Conservation (phyloP, 202 grass and related monocot species). For the Zoysia matrella region DNA sequence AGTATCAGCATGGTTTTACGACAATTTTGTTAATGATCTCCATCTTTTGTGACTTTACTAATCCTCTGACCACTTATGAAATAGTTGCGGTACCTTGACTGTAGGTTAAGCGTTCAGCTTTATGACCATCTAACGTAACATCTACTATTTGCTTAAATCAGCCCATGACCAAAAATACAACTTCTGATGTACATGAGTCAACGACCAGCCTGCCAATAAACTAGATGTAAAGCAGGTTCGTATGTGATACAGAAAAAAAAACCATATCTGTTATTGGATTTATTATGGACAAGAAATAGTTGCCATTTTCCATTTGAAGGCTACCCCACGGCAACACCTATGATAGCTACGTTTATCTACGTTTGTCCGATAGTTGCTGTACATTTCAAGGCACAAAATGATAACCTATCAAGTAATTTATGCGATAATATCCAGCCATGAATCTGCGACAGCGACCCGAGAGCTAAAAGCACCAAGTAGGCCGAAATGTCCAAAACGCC, state of each 20-base stretch:
- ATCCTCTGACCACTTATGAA: neutral
- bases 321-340: slow-evolving; percentile 3
- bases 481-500: slow-evolving; percentile 37
- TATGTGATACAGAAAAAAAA: neutral
- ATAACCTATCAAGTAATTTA: slow-evolving; percentile 39
- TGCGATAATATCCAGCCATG: slow-evolving; percentile 37
- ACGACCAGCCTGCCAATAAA: neutral
- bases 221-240: too few species aligned
- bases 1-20: neutral
- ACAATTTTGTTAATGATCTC: neutral
- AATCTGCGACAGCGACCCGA: slow-evolving; percentile 42
- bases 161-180: neutral
- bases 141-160: neutral
- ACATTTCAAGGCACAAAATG: slow-evolving; percentile 29
- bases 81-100: neutral
- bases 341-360: slow-evolving; percentile 38
- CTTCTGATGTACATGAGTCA: neutral
- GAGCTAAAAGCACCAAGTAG: slow-evolving; percentile 16
- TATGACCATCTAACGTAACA: neutral
- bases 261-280: too few species aligned
- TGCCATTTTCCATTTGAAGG: too few species aligned
- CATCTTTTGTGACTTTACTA: neutral
- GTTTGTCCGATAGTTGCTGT: slow-evolving; percentile 22
- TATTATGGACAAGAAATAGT: too few species aligned
- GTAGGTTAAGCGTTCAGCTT: neutral